These are phyloP conservation scores for Scedosporium minutisporum DNA, from an alignment of 2,329 filamentous ascomycete species.

Conservation along the genomic window DNA sequence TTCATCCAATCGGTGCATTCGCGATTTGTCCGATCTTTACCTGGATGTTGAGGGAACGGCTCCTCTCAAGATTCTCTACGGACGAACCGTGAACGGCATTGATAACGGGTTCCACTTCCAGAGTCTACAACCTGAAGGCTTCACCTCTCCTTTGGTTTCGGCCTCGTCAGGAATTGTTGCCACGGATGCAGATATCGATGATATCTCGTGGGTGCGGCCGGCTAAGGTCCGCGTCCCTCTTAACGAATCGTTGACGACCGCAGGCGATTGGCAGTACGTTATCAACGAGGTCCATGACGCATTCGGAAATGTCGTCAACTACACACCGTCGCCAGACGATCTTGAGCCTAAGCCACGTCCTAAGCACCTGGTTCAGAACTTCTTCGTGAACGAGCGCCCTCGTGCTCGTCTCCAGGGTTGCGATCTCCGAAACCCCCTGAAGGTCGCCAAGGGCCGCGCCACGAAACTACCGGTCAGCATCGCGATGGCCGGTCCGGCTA, in stretches of 20 bases:
- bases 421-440: conserved; percentile 69
- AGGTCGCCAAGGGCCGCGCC: conserved; percentile 66
- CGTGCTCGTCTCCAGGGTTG: conserved; percentile 63
- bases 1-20: conserved; percentile 63
- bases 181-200: conserved; percentile 48
- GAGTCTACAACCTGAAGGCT: conserved; percentile 83
- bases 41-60: conserved; percentile 82
- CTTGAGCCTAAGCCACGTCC: conserved; percentile 50
- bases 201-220: conserved; percentile 71
- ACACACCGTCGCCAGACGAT: conserved; percentile 58
- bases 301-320: conserved; percentile 77
- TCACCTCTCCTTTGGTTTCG: conserved; percentile 65
- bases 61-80: conserved; percentile 87
- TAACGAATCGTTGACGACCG: conserved; percentile 75
- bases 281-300: conserved; percentile 89
- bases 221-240: conserved; percentile 70
- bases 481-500: conserved; percentile 39
- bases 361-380: conserved; percentile 61
- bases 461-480: conserved; percentile 61
- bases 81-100: conserved; percentile 73
- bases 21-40: conserved; percentile 77
- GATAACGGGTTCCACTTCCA: conserved; percentile 83
- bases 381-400: conserved; percentile 81
- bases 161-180: conserved; percentile 51
- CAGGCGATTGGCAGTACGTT: conserved; percentile 80